phyloP scores from a whole-genome alignment of 2,329 filamentous ascomycete species.

The Colletotrichum navitas region DNA sequence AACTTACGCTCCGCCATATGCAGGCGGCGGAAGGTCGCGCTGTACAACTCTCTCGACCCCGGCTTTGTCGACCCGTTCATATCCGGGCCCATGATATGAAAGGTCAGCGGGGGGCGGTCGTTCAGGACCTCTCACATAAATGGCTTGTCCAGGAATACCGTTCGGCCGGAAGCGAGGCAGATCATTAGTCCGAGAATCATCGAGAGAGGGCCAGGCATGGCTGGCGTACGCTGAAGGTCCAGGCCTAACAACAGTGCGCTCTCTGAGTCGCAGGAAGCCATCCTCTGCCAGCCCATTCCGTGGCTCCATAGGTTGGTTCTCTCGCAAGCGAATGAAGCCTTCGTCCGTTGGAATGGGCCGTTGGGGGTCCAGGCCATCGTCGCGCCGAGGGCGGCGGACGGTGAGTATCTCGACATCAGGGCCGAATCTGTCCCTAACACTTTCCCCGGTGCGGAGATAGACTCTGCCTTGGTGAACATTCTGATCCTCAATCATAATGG shows the following conservation, averaged over 20 bases:
- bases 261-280: constrained; percentile 36
- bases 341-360: constrained; percentile 22
- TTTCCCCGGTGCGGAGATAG: constrained; percentile 52
- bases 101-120: constrained; percentile 1
- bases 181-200: background rate
- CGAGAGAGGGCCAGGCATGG: background rate
- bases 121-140: constrained; percentile 32
- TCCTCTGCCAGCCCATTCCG: constrained; percentile 31
- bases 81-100: constrained; percentile 5
- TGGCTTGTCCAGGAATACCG: constrained; percentile 17
- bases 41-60: constrained; percentile 1
- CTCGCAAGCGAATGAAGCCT: constrained; percentile 37
- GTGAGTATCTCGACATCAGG: constrained; percentile 40
- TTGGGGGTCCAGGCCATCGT: constrained; percentile 13
- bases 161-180: background rate
- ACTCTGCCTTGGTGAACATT: constrained; percentile 42
- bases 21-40: constrained; percentile 14
- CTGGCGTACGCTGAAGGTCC: background rate
- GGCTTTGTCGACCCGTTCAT: constrained; percentile 3
- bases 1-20: constrained; percentile 30
- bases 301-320: constrained; percentile 10
- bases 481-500: constrained; percentile 56
- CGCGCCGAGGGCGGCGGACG: constrained; percentile 30
- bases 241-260: constrained; percentile 15
- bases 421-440: constrained; percentile 44